Conservation (phyloP, 192 early-diverging fungal genomes). For the Backusella parvicylindrica region DNA sequence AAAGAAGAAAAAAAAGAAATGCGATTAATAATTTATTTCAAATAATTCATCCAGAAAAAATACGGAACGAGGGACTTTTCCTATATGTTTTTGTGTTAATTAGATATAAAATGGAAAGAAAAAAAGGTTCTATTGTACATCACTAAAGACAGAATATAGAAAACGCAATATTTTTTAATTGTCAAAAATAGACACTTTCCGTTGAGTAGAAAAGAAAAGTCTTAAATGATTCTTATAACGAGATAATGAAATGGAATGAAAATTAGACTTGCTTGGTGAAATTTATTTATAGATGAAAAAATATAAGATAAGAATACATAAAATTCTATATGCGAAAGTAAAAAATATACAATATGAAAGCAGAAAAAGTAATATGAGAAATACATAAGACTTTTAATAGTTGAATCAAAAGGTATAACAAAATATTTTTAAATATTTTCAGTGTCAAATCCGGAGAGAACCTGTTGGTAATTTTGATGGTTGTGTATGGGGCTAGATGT, state of each 20-base stretch:
- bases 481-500: background rate
- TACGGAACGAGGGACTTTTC: background rate
- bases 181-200: background rate
- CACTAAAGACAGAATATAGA: background rate
- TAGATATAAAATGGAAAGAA: background rate
- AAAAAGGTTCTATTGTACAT: background rate
- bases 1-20: background rate
- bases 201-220: background rate
- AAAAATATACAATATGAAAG: background rate
- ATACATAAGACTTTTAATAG: background rate
- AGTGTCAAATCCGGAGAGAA: background rate
- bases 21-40: background rate
- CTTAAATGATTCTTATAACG: too few species aligned
- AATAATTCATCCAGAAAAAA: background rate
- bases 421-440: background rate
- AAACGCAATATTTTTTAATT: background rate
- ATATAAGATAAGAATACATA: background rate
- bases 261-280: background rate
- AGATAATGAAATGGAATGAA: background rate
- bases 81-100: background rate
- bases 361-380: background rate
- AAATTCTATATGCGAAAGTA: background rate
- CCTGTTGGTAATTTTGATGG: background rate
- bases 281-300: background rate
- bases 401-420: background rate